These are phyloP conservation scores for Mycotypha africana DNA, from an alignment of 371 early-diverging fungal genomes.

Conservation along the genomic window DNA sequence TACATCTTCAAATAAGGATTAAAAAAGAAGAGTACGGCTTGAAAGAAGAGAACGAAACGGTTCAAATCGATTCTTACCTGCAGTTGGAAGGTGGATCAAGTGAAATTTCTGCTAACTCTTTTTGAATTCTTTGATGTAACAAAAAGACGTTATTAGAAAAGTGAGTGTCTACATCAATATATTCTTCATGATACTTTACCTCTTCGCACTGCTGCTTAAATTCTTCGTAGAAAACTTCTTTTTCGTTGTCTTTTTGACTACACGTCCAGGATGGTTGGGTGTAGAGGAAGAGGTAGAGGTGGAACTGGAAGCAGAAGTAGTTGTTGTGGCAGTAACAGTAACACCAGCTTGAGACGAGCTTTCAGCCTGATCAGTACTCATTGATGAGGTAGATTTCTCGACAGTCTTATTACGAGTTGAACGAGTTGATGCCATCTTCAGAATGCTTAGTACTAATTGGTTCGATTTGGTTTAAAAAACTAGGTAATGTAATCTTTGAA, in stretches of 20 bases:
- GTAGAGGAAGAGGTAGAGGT: slow-evolving; percentile 14
- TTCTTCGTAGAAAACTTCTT: slow-evolving; percentile 31
- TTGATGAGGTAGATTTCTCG: slow-evolving; percentile 6
- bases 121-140: slow-evolving; percentile 74
- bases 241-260: slow-evolving; percentile 12
- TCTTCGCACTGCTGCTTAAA: slow-evolving; percentile 55
- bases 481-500: too few relatives aligned
- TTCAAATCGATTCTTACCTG: slow-evolving; percentile 45
- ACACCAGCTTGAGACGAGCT: too few relatives aligned
- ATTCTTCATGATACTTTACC: slow-evolving; percentile 24
- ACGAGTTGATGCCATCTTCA: slow-evolving; percentile 28
- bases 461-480: not conserved
- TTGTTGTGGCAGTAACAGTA: slow-evolving; percentile 12
- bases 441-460: not conserved
- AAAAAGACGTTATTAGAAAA: not conserved
- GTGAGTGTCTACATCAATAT: not conserved
- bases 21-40: too few relatives aligned
- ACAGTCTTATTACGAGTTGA: slow-evolving; percentile 15
- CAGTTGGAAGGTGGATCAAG: slow-evolving; percentile 93
- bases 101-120: slow-evolving; percentile 92
- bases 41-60: too few relatives aligned
- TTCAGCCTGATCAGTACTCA: not conserved
- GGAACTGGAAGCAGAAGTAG: slow-evolving; percentile 15
- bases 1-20: too few relatives aligned
- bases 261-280: too few relatives aligned